Conservation (phyloP, 129 eudicot genomes). For the Helianthus annuus region HanXRQr2.0-SUNRISE NC_035448.2:44715125-44715624, state of each 20-base stretch:
- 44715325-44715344: conserved; percentile 71
- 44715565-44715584: conserved; percentile 86
- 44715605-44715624: not conserved
- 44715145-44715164: conserved; percentile 54
- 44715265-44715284: not conserved
- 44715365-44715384: conserved; percentile 57
- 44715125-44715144: not conserved
- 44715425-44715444: not conserved
- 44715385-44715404: conserved; percentile 40
- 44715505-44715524: conserved; percentile 52
- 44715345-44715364: conserved; percentile 72
- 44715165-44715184: conserved; percentile 81
- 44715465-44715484: conserved; percentile 28
- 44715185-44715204: conserved; percentile 83
- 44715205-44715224: conserved; percentile 81
- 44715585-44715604: conserved; percentile 41
- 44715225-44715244: conserved; percentile 44
- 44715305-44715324: conserved; percentile 90
- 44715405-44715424: not conserved
- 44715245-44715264: conserved; percentile 20
- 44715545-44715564: conserved; percentile 73
- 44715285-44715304: conserved; percentile 59
- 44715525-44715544: conserved; percentile 80
- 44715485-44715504: conserved; percentile 68
- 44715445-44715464: not conserved